Evolutionary conservation across 805 yeast species (phyloP).

Genomic region (Brettanomyces sp.): DNA sequence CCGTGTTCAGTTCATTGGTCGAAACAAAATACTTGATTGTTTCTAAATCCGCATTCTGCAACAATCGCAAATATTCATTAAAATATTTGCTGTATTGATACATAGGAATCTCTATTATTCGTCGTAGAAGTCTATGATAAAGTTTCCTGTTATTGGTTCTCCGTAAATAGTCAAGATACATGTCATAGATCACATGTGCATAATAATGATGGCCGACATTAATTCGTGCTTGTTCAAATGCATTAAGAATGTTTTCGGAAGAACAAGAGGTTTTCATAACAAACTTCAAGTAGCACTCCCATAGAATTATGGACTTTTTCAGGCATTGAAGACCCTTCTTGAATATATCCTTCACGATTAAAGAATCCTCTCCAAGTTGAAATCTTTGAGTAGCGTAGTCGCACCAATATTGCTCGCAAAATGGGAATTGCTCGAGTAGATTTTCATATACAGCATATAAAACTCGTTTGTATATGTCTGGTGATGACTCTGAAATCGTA

Average conservation of each 20-base stretch:
- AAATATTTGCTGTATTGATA: conserved; percentile 44
- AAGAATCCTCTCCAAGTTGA: conserved; percentile 30
- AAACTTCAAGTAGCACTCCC: conserved; percentile 42
- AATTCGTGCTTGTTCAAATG: conserved; percentile 39
- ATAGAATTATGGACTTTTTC: conserved; percentile 37
- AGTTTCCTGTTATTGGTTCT: conserved; percentile 20
- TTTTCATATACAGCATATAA: conserved; percentile 33
- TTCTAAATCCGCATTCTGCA: conserved; percentile 25
- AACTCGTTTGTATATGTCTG: conserved; percentile 9
- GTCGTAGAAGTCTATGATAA: conserved; percentile 35
- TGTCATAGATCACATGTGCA: conserved; percentile 40
- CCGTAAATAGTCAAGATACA: conserved; percentile 35
- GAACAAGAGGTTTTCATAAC: conserved; percentile 21
- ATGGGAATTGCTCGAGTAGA: conserved; percentile 38
- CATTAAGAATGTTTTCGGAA: conserved; percentile 22
- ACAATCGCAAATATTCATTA: conserved; percentile 26
- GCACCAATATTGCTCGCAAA: conserved; percentile 49
- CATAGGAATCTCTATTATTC: conserved; percentile 45
- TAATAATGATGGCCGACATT: conserved; percentile 45
- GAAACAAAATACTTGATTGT: conserved; percentile 18
- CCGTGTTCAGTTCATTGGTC: conserved; percentile 13
- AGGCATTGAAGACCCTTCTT: conserved; percentile 29
- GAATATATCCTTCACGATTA: conserved; percentile 28
- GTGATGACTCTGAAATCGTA: neutral
- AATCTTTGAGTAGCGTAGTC: conserved; percentile 41